Base-by-base conservation (phyloP, 1,284 basidiomycete genomes). In the Cutaneotrichosporon cutaneum region DNA sequence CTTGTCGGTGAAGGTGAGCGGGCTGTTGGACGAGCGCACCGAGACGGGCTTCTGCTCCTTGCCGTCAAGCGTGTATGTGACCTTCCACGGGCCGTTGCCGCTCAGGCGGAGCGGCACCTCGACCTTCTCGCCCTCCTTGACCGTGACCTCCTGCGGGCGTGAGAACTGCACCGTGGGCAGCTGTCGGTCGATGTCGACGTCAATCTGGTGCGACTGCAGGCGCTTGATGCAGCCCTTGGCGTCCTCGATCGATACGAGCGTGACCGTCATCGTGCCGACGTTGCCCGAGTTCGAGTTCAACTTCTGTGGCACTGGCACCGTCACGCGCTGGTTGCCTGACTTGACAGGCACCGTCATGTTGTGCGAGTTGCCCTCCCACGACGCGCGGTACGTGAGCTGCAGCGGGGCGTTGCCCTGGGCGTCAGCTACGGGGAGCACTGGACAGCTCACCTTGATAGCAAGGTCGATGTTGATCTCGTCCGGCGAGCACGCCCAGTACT, bases 51-150 rank as follows among this genome's bases (percentile, higher is more conserved):
- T 73, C 48, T 83, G 82, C 2, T 82, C 81, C n/a, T 82, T 80
- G 52, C 84, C 85, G 36, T 80, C 76, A 44, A 82, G 83, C 35
- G 84, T 83, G 79, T 95, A 97, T 65, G 85, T 86, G 59, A 98
- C 77, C 24, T 81, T 82, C 95, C 93, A 96, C 4, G 93, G 91
- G 89, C 86, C 87, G 75, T 93, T 88, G 13, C 93, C 94, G 36
- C 91, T 93, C 54, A 97, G 81, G 36, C 92, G 85, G 61, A 95
- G 78, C 21, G 92, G 90, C 8, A 94, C 82, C 26, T 81, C 84
- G 0, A 87, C 88, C 47, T 81, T 80, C 63, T 91, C 87, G 48
- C 89, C 86, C 70, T 95, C 89, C n/a, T 92, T 83, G 45, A 94
- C 84, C 4, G 86, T 85, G 9, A 88, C 78, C 47, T 83, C 82